Evolutionary conservation across 2,329 filamentous ascomycete genomes (phyloP).

Genomic region (Cryphonectria japonica): DNA sequence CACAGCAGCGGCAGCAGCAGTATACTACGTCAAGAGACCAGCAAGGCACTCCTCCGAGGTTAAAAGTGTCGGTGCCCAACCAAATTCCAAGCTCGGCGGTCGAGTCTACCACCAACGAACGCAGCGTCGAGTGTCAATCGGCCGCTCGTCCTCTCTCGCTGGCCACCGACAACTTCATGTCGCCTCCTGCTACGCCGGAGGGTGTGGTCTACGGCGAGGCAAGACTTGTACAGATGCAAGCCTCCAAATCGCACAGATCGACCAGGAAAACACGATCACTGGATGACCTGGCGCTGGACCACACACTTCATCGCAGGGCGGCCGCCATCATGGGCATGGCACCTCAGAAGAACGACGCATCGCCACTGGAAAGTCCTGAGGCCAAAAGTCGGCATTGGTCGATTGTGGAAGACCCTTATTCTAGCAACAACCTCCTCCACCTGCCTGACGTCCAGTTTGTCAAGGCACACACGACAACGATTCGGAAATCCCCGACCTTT

Average conservation of each 20-base stretch:
- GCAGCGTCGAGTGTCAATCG: constrained; percentile 12
- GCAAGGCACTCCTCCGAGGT: not conserved
- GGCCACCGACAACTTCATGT: constrained; percentile 39
- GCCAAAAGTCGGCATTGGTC: constrained; percentile 25
- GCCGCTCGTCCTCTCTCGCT: constrained; percentile 34
- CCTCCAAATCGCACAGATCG: constrained; percentile 33
- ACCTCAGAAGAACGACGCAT: constrained; percentile 1
- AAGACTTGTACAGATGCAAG: constrained; percentile 43
- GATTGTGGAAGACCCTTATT: constrained; percentile 23
- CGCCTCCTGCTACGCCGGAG: constrained; percentile 40
- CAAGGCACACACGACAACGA: constrained; percentile 37
- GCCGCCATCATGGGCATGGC: not conserved
- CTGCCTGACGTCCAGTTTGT: constrained; percentile 36
- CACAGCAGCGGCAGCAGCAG: not conserved
- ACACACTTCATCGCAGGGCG: constrained; percentile 11
- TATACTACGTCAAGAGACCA: not conserved
- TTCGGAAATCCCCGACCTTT: constrained; percentile 34
- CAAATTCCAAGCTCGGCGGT: constrained; percentile 41
- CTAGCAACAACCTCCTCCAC: constrained; percentile 25
- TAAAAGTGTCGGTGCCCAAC: not conserved
- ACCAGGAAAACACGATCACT: constrained; percentile 44
- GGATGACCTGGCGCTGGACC: constrained; percentile 33
- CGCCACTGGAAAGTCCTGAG: constrained; percentile 17
- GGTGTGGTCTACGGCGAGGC: constrained; percentile 47
- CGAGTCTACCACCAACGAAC: constrained; percentile 37